A percentile compares a stretch with the other conserved stretches of the same genome.
Evolutionary conservation across 768 basidiomycete species (phyloP).

Genomic region (Leccinum subtestaceum): DNA sequence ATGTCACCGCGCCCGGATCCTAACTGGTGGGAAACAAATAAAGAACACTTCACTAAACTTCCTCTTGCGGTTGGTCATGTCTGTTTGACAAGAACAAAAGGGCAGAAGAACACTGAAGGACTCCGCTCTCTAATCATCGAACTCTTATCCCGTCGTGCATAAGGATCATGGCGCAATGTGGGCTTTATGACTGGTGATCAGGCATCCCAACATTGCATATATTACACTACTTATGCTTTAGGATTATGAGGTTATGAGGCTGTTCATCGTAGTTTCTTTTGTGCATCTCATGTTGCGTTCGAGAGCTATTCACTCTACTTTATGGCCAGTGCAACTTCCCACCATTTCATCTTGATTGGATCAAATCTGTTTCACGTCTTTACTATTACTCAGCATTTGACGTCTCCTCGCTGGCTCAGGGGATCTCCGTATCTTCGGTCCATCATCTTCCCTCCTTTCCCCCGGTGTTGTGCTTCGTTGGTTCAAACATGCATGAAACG

Average conservation of each 20-base stretch:
- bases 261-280: not conserved
- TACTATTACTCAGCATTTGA: too few relatives aligned
- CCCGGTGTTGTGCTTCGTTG: not conserved
- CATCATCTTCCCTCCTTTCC: too few relatives aligned
- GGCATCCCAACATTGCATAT: not conserved
- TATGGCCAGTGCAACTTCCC: not conserved
- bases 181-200: not conserved
- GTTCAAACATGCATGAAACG: not conserved
- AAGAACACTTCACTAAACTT: slow-evolving; percentile 20
- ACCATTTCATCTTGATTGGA: not conserved
- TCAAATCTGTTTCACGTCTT: too few relatives aligned
- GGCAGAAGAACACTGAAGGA: slow-evolving; percentile 19
- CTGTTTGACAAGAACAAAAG: slow-evolving; percentile 18
- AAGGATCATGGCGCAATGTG: not conserved
- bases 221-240: not conserved
- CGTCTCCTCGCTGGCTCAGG: too few relatives aligned
- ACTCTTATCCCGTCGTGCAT: slow-evolving; percentile 7
- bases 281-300: not conserved
- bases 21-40: slow-evolving; percentile 24
- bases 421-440: too few relatives aligned
- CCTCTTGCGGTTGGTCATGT: slow-evolving; percentile 12
- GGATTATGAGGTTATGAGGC: not conserved
- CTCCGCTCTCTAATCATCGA: slow-evolving; percentile 18
- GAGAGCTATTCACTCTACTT: not conserved
- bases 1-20: slow-evolving; percentile 17